A percentile compares a stretch with the other conserved stretches of the same genome.
Evolutionary conservation across 495 filamentous ascomycete species (phyloP).

Genomic region (Aspergillus haitiensis): DNA sequence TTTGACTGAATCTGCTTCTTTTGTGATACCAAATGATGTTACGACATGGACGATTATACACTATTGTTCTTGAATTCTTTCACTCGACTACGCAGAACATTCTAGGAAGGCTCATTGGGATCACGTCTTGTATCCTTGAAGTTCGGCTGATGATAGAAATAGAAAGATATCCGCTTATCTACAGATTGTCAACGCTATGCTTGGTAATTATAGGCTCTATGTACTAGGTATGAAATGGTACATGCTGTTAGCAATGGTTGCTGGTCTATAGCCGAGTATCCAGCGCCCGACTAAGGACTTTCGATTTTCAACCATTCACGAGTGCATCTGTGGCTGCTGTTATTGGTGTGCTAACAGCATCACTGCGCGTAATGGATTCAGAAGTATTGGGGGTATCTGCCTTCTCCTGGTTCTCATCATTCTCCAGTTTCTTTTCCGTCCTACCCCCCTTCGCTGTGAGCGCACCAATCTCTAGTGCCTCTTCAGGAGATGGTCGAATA

Average conservation of each 20-base stretch:
- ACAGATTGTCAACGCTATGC: background rate
- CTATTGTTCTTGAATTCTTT: too few species aligned
- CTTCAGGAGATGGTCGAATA: constrained; percentile 81
- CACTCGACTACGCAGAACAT: too few species aligned
- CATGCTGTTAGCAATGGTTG: background rate
- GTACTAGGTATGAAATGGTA: background rate
- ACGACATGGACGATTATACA: background rate
- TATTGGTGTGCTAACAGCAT: constrained; percentile 18
- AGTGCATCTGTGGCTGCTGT: constrained; percentile 37
- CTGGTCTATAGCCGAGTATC: background rate
- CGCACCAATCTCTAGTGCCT: constrained; percentile 79
- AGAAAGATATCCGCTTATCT: background rate
- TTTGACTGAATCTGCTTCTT: background rate
- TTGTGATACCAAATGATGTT: constrained; percentile 21
- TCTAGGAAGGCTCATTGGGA: too few species aligned
- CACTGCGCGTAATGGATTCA: constrained; percentile 17
- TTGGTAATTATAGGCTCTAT: background rate
- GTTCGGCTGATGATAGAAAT: background rate
- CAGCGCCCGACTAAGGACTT: background rate
- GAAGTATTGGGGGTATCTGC: constrained; percentile 20
- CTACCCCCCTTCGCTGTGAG: constrained; percentile 64
- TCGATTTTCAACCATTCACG: constrained; percentile 34
- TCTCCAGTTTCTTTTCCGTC: constrained; percentile 25
- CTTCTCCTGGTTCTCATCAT: constrained; percentile 20
- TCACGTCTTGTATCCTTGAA: background rate